phyloP scores from a whole-genome alignment of 345 rosid species.

The Ceriops zippeliana region DNA sequence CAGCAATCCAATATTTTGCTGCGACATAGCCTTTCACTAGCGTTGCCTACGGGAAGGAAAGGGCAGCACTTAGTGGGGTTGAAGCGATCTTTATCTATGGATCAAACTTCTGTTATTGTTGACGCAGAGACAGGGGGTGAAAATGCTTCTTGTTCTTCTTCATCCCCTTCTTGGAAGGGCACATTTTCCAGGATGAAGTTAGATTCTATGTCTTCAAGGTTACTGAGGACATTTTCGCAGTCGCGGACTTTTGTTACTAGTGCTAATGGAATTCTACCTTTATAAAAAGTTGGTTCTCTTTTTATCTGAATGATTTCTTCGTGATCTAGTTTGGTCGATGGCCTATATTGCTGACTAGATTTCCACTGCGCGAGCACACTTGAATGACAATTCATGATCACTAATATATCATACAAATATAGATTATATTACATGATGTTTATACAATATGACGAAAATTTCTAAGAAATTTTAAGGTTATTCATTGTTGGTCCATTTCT shows the following conservation, averaged over 20 bases:
- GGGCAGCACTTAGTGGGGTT: not conserved
- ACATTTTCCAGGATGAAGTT: constrained; percentile 8
- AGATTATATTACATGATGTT: too few relatives aligned
- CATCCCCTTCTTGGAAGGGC: not conserved
- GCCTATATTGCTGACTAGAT: too few relatives aligned
- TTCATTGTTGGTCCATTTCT: too few relatives aligned
- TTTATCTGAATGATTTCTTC: not conserved
- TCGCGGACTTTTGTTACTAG: constrained; percentile 6
- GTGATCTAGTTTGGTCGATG: too few relatives aligned
- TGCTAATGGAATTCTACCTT: constrained; percentile 17
- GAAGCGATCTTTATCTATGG: constrained; percentile 41
- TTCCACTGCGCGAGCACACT: too few relatives aligned
- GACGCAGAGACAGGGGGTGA: constrained; percentile 10
- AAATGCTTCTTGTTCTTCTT: not conserved
- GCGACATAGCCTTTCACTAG: constrained; percentile 22
- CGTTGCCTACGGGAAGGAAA: constrained; percentile 19
- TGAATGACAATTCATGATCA: too few relatives aligned
- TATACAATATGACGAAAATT: too few relatives aligned
- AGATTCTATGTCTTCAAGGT: constrained; percentile 30
- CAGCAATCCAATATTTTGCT: constrained; percentile 8
- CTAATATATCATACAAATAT: too few relatives aligned
- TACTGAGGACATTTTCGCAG: constrained; percentile 36
- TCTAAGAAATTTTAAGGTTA: too few relatives aligned
- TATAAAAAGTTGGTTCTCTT: not conserved
- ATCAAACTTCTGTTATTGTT: constrained; percentile 25